These are phyloP conservation scores for Ceratobasidium sp. DNA, from an alignment of 1,284 basidiomycete species.

Conservation along the genomic window DNA sequence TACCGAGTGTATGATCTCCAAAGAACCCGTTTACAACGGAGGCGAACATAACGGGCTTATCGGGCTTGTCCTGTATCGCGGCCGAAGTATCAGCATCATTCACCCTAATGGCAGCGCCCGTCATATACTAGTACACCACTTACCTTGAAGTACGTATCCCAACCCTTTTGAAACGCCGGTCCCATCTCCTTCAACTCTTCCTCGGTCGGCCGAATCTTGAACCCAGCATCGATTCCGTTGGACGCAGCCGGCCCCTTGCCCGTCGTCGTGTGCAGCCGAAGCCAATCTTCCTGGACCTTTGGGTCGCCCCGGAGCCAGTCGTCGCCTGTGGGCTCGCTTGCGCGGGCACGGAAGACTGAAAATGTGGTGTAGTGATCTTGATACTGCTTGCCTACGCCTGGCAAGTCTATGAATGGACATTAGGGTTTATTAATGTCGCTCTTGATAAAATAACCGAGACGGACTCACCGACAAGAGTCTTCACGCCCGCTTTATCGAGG, in stretches of 20 bases:
- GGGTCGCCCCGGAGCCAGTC: slow-evolving; percentile 77
- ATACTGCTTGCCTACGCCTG: slow-evolving; percentile 78
- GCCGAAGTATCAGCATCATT: background rate
- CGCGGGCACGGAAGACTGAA: slow-evolving; percentile 76
- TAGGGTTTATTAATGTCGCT: slow-evolving; percentile 52
- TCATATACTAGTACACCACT: background rate
- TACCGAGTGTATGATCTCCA: slow-evolving; percentile 54
- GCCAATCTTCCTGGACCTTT: slow-evolving; percentile 55
- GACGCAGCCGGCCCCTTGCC: slow-evolving; percentile 74
- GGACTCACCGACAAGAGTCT: slow-evolving; percentile 44
- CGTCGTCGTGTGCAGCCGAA: slow-evolving; percentile 61
- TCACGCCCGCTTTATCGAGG: slow-evolving; percentile 31
- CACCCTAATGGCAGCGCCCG: background rate
- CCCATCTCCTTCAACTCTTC: slow-evolving; percentile 80
- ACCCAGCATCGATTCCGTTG: slow-evolving; percentile 78
- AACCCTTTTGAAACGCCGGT: slow-evolving; percentile 76
- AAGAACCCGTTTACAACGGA: slow-evolving; percentile 41
- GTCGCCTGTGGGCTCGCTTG: slow-evolving; percentile 72
- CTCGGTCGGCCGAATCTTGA: slow-evolving; percentile 78
- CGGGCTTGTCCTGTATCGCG: slow-evolving; percentile 67
- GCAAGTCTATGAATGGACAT: slow-evolving; percentile 72
- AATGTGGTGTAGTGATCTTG: slow-evolving; percentile 78
- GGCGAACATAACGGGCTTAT: slow-evolving; percentile 72
- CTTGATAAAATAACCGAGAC: slow-evolving; percentile 52
- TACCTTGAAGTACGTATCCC: slow-evolving; percentile 73